phyloP scores from a whole-genome alignment of 495 filamentous ascomycete genomes.

The Penicillium tannophilum region DNA sequence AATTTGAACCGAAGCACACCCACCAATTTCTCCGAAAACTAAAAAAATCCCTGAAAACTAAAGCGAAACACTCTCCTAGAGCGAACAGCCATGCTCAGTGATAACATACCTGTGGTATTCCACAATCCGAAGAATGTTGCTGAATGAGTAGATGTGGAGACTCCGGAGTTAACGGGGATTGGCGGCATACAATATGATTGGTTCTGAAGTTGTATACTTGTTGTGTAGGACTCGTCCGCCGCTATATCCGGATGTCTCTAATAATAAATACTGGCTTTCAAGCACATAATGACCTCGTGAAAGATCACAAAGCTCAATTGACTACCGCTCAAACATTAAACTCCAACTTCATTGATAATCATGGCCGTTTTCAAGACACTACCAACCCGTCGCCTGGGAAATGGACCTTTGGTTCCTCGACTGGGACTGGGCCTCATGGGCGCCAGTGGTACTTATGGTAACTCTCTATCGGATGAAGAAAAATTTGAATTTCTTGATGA shows the following conservation, averaged over 20 bases:
- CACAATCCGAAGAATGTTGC: neutral
- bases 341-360: neutral
- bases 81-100: no score
- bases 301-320: neutral
- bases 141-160: neutral
- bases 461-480: constrained; percentile 36
- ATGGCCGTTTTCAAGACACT: constrained; percentile 15
- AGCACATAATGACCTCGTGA: neutral
- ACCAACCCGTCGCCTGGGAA: constrained; percentile 51
- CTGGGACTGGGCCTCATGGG: constrained; percentile 63
- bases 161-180: constrained; percentile 16
- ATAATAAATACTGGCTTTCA: constrained; percentile 3
- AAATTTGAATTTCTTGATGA: constrained; percentile 46
- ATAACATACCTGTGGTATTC: neutral
- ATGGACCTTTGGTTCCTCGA: constrained; percentile 57
- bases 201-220: neutral
- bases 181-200: constrained; percentile 15
- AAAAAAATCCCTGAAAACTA: no score
- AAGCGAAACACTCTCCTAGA: no score
- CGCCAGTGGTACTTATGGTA: constrained; percentile 49
- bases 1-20: neutral
- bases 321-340: neutral
- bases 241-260: constrained; percentile 8
- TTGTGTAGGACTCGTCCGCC: constrained; percentile 8
- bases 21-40: neutral